Conservation (phyloP, 2,329 filamentous ascomycete genomes). For the Fusarium aywerte region DNA sequence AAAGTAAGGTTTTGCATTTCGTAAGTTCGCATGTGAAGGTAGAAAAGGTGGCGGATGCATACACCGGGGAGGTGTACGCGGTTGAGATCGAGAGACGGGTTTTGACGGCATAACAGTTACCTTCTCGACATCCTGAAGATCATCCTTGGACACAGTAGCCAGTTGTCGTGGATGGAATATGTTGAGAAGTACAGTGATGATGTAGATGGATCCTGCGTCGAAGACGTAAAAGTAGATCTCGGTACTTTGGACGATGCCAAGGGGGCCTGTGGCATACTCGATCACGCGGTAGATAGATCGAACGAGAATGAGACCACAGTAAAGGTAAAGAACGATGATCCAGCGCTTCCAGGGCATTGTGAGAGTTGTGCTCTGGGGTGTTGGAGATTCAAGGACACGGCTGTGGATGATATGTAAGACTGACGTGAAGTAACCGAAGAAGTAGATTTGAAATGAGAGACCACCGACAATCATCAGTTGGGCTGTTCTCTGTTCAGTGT, state of each 20-base stretch:
- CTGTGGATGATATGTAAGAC: constrained; percentile 57
- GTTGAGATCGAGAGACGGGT: not conserved
- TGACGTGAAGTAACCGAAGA: constrained; percentile 63
- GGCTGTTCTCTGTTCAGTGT: constrained; percentile 46
- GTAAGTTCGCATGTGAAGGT: constrained; percentile 5
- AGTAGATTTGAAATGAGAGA: constrained; percentile 63
- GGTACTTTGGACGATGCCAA: constrained; percentile 47
- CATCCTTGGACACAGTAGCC: not conserved
- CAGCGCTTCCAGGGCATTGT: constrained; percentile 46
- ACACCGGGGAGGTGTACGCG: not conserved
- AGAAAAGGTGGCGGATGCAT: not conserved
- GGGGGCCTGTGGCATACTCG: constrained; percentile 53
- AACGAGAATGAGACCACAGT: constrained; percentile 50
- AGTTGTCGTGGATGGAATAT: constrained; percentile 23
- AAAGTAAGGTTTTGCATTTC: not conserved
- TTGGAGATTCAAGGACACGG: constrained; percentile 23
- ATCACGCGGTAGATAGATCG: constrained; percentile 54
- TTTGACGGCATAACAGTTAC: not conserved
- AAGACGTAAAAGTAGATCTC: constrained; percentile 52
- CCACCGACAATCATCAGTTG: constrained; percentile 62
- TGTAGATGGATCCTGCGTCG: constrained; percentile 49
- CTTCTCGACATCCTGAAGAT: not conserved
- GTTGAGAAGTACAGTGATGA: constrained; percentile 34
- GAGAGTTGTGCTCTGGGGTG: not conserved
- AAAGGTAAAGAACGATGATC: constrained; percentile 35